A percentile compares a stretch with the other conserved stretches of the same genome.
phyloP scores from a whole-genome alignment of 1,284 basidiomycete genomes.

The Malassezia obtusa region DNA sequence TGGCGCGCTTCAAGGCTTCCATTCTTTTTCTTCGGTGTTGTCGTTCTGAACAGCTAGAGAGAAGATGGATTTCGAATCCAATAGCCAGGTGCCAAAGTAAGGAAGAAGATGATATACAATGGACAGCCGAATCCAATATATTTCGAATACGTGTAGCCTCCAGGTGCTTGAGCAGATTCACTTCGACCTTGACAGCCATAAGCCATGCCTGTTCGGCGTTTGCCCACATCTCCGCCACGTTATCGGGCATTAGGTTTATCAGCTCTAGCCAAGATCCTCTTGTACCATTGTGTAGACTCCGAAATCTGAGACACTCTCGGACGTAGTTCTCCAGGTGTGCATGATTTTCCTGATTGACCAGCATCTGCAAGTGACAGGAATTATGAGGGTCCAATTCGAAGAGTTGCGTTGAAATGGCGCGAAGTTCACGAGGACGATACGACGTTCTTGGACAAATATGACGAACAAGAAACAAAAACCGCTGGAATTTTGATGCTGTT shows the following conservation, averaged over 20 bases:
- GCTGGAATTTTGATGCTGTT: not conserved
- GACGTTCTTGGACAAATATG: not conserved
- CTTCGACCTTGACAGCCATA: not conserved
- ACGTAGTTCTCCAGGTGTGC: not conserved
- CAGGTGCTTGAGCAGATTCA: not conserved
- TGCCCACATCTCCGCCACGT: not conserved
- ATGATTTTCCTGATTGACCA: not conserved
- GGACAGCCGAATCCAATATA: not conserved
- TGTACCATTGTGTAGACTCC: not conserved
- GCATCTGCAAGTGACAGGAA: not conserved
- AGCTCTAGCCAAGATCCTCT: not conserved
- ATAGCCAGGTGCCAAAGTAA: constrained; percentile 6
- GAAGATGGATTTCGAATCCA: not conserved
- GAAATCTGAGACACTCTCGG: not conserved
- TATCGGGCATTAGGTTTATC: not conserved
- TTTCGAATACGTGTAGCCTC: not conserved
- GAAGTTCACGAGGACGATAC: not conserved
- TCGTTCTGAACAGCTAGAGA: not conserved
- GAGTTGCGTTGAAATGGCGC: not conserved
- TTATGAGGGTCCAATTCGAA: not conserved
- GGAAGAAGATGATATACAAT: not conserved
- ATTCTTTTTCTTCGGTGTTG: not conserved
- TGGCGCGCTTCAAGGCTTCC: not conserved
- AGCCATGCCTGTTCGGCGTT: constrained; percentile 2
- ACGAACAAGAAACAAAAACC: not conserved